These are phyloP conservation scores for Scedosporium minutisporum DNA, from an alignment of 2,329 filamentous ascomycete species.

Conservation along the genomic window DNA sequence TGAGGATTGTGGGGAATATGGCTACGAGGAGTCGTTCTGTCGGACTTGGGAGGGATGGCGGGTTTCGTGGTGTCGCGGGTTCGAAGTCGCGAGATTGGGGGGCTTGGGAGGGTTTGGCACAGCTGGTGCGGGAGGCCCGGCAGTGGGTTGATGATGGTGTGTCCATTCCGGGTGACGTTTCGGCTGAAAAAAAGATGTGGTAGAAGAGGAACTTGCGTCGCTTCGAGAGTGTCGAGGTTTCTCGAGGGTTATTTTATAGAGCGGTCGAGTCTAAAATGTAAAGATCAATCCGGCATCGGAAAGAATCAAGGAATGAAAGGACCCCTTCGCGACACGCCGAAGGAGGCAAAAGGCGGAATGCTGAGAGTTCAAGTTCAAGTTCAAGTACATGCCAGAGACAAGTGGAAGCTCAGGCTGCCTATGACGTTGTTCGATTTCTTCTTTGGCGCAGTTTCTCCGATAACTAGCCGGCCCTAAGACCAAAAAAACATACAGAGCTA, in stretches of 20 bases:
- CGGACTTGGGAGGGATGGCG: slow-evolving; percentile 59
- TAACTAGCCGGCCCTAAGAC: background rate
- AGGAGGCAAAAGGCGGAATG: background rate
- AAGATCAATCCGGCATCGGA: no score
- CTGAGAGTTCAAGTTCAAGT: background rate
- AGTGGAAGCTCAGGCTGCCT: background rate
- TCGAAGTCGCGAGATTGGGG: background rate
- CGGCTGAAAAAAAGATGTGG: background rate
- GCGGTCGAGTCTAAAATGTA: background rate
- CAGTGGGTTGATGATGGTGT: background rate
- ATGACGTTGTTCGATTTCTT: background rate
- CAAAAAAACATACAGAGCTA: background rate
- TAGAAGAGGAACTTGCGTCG: background rate
- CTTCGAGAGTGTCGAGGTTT: background rate
- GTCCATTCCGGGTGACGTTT: background rate
- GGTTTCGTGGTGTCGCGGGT: slow-evolving; percentile 23
- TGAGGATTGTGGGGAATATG: slow-evolving; percentile 67
- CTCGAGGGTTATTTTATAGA: background rate
- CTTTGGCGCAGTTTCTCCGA: background rate
- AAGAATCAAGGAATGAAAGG: background rate
- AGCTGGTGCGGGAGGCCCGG: background rate
- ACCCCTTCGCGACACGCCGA: background rate
- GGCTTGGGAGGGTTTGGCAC: background rate
- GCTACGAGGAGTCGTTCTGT: slow-evolving; percentile 56
- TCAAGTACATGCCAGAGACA: background rate